Evolutionary conservation across 495 filamentous ascomycete species (phyloP), one percentile per base, ranked within the genome.

Genomic region (Trichoderma erinaceum): DNA sequence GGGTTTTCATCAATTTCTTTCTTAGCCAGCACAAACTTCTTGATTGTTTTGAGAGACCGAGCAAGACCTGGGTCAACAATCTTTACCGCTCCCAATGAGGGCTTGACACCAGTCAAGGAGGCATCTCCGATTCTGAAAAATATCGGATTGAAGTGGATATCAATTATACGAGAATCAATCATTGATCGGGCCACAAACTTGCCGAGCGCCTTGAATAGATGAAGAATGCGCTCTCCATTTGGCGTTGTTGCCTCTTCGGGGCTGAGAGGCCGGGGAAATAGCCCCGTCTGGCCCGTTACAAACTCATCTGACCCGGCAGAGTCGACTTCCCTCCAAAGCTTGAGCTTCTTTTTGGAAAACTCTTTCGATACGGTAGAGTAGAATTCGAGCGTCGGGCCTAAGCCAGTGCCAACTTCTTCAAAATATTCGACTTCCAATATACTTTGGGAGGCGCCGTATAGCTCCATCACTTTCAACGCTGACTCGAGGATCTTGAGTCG

Each of bases 381-480:
- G 78, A 99, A 99, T 76, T 99, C 96, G 25, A 99, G 84, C 11
- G 96, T 99, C 18, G 96, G 96, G 0, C 96, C 96, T 56, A 99
- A 83, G 48, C 96, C 96, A 52, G 96, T 98, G 64, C 96, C 96
- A 52, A 98, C 96, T 79, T 99, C 96, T 70, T 98, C 95, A 72
- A 98, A 99, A 73, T 99, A 99, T 73, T 99, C 96, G 23, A 99
- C 93, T 73, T 99, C 96, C 2, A 99, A 82, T 63, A 97, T 89
- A 76, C 96, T 98, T 44, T 95, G 90, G 5, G 93, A 97, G 3
- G 91, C 90, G 1, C 96, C 96, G 75, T 99, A 99, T 7, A 98
- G 87, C 70, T 99, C 95, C 96, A 99, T 97, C n/a, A 99, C 96
- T 75, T 98, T 99, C 73, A 97, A 83, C 0, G 96, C 96, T 29